Evolutionary conservation across 169 alveolate genomes (phyloP).

Genomic region (Eimeria zaria): DNA sequence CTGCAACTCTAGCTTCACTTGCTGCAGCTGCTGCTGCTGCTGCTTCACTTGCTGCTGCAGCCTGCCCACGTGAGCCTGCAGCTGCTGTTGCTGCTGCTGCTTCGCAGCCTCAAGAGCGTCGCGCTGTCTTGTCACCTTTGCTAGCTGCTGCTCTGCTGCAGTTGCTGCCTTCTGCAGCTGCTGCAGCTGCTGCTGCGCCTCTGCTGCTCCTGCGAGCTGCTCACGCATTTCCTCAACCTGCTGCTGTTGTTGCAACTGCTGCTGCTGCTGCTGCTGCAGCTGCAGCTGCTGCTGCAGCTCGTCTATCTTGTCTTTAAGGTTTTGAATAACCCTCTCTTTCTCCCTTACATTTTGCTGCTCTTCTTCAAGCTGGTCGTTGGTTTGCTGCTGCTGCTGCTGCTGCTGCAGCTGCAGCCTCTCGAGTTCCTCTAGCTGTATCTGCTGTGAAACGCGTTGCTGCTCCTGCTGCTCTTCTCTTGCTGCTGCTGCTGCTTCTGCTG

Average conservation of each 20-base stretch:
- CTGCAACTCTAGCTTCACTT: conserved; percentile 15
- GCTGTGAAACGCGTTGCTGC: conserved; percentile 38
- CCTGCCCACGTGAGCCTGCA: conserved; percentile 11
- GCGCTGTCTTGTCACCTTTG: conserved; percentile 38
- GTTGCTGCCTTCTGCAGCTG: conserved; percentile 54
- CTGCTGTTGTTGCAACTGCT: conserved; percentile 39
- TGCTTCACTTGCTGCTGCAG: conserved; percentile 31
- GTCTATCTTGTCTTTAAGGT: background rate
- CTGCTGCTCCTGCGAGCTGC: conserved; percentile 38
- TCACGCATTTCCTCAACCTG: background rate
- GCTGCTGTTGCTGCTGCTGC: conserved; percentile 76
- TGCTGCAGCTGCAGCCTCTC: conserved; percentile 76
- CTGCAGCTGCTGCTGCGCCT: conserved; percentile 68
- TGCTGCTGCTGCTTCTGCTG: conserved; percentile 67
- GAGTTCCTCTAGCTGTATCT: conserved; percentile 17
- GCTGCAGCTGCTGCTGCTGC: conserved; percentile 58
- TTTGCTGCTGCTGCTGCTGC: conserved; percentile 55
- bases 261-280: conserved; percentile 50
- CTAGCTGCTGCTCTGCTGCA: conserved; percentile 69
- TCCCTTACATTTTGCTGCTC: conserved; percentile 28
- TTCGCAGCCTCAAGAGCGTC: conserved; percentile 48
- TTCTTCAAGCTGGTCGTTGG: background rate
- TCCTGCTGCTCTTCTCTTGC: conserved; percentile 75
- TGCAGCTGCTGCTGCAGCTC: conserved; percentile 8
- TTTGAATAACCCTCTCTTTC: background rate